phyloP scores from a whole-genome alignment of 1,284 basidiomycete genomes.

The Puccinia novopanici region DNA sequence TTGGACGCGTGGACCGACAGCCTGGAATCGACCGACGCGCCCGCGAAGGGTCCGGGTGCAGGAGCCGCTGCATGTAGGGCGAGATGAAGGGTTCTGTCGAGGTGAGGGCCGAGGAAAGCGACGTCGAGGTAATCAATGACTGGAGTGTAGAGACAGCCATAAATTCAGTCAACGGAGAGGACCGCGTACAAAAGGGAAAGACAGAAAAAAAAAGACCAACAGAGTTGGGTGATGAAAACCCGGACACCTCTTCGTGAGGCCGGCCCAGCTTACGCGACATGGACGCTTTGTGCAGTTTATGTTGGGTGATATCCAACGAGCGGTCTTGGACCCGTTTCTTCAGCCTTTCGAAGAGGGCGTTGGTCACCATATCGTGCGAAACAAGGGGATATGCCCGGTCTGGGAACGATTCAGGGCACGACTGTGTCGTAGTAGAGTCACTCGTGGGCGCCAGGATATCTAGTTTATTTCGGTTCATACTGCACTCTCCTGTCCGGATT shows the following conservation, averaged over 20 bases:
- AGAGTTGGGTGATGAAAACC: background rate
- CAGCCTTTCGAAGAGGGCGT: slow-evolving; percentile 21
- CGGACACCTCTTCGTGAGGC: background rate
- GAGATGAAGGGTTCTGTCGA: background rate
- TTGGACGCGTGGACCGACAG: background rate
- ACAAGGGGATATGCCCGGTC: background rate
- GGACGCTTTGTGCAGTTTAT: background rate
- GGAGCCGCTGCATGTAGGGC: background rate
- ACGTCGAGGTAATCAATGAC: background rate
- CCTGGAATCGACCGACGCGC: background rate
- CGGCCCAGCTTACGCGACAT: background rate
- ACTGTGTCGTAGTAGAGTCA: background rate
- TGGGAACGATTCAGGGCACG: background rate
- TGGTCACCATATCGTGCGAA: slow-evolving; percentile 1
- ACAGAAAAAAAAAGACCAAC: background rate
- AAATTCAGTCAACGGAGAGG: background rate
- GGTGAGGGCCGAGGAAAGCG: background rate
- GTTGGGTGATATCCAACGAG: background rate
- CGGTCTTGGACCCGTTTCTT: slow-evolving; percentile 26
- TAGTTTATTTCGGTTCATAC: background rate
- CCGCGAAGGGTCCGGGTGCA: background rate
- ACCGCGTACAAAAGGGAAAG: too few relatives aligned
- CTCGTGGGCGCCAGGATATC: background rate
- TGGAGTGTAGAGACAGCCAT: background rate
- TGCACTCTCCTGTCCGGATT: background rate